phyloP scores from a whole-genome alignment of 2,329 filamentous ascomycete species.

The Colletotrichum sp. region DNA sequence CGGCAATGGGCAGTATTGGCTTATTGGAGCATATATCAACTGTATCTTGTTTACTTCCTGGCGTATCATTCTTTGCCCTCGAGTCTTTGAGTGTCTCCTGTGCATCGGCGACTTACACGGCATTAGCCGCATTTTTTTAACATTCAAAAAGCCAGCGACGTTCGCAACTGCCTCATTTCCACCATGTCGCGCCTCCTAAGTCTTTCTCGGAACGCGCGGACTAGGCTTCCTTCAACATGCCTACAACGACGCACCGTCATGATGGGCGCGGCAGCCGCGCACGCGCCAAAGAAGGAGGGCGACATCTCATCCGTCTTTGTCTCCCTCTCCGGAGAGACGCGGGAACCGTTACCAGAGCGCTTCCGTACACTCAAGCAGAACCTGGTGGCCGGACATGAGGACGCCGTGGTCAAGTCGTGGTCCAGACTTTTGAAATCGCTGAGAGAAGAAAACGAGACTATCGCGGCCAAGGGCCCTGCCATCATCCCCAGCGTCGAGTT shows the following conservation, averaged over 20 bases:
- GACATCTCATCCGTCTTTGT: slow-evolving; percentile 68
- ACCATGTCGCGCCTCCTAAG: neutral
- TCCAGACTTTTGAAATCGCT: slow-evolving; percentile 49
- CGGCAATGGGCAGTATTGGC: neutral
- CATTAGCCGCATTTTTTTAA: neutral
- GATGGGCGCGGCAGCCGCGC: neutral
- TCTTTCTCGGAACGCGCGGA: neutral
- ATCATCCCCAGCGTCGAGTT: slow-evolving; percentile 61
- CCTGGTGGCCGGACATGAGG: slow-evolving; percentile 55
- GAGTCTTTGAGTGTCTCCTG: neutral
- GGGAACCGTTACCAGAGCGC: slow-evolving; percentile 55
- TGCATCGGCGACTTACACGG: neutral
- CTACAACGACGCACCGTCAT: neutral
- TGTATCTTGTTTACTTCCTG: neutral
- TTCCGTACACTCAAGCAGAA: slow-evolving; percentile 62
- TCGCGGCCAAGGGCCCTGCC: slow-evolving; percentile 48
- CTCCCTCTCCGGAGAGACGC: slow-evolving; percentile 56
- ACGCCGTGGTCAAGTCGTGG: slow-evolving; percentile 53
- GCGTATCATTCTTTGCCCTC: neutral
- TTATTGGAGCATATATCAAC: accelerated
- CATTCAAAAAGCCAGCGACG: neutral
- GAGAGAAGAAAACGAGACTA: slow-evolving; percentile 49
- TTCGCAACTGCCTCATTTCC: neutral
- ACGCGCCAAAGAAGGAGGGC: slow-evolving; percentile 55
- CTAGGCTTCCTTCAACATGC: neutral